Evolutionary conservation across 169 alveolate genomes (phyloP).

Genomic region (Eimeria sp.): DNA sequence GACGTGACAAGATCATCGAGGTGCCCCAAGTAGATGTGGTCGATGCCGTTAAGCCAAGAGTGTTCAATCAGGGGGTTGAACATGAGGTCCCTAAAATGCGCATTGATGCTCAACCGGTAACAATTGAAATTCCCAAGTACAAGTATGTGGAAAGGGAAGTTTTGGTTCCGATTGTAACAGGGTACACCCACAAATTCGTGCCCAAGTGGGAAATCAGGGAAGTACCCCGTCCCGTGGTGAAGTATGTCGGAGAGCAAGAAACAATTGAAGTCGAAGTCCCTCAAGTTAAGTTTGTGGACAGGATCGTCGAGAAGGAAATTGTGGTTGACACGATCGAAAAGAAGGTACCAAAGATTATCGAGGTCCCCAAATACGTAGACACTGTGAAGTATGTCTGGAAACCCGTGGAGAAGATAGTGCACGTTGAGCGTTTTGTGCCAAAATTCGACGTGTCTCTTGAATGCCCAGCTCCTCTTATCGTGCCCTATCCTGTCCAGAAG

Average conservation of each 20-base stretch:
- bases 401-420: conserved; percentile 91
- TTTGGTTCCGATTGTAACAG: conserved; percentile 90
- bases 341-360: conserved; percentile 92
- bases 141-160: conserved; percentile 92
- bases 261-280: conserved; percentile 92
- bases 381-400: conserved; percentile 92
- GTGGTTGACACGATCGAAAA: conserved; percentile 93
- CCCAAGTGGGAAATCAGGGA: conserved; percentile 93
- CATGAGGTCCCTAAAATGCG: conserved; percentile 91
- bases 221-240: conserved; percentile 93
- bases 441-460: conserved; percentile 92
- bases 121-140: conserved; percentile 90
- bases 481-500: conserved; percentile 92
- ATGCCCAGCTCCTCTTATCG: conserved; percentile 93
- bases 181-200: conserved; percentile 92
- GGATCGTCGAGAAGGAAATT: conserved; percentile 91
- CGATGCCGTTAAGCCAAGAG: conserved; percentile 91
- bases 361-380: conserved; percentile 91
- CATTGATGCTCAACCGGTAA: conserved; percentile 87
- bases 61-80: conserved; percentile 91
- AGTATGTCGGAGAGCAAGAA: conserved; percentile 92
- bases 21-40: conserved; percentile 92
- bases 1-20: conserved; percentile 92
- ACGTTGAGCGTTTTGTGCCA: conserved; percentile 91
- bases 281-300: conserved; percentile 91